Evolutionary conservation across 441 rosid genomes (phyloP), one percentile per base, ranked within the genome.

Genomic region (Adansonia madagascariensis): DNA sequence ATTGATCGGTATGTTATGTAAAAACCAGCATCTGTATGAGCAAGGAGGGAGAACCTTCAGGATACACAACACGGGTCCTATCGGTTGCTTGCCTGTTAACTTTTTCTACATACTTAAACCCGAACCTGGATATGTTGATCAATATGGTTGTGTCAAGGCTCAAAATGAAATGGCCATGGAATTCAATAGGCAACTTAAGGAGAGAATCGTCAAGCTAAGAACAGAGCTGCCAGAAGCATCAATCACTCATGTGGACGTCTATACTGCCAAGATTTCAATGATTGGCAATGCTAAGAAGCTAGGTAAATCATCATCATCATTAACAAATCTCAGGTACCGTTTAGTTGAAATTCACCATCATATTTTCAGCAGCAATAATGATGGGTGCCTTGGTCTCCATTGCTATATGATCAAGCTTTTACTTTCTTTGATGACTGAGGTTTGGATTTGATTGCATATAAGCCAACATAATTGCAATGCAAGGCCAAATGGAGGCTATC

Each of bases 21-120:
- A 46, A 68, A 39, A 24, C 49, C 73, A 76, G 79, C 79, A 83
- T 80, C 73, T 94, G 62, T 91, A 95, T 76, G 55, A 84, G 74
- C 86, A 85, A 85, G 96, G 98, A 75, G 99, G 97, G 71, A 88
- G 97, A 82, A 78, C 92, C 52, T 91, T 89, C 76, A 89, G 95
- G 91, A 79, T 91, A 75, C 95, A 91, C 64, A 91, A 91, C 84
- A 89, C 92, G 0, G 93, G 91, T 4, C 95, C 93, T 1, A 53
- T 88, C 4, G 95, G 95, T 64, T 91, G 95, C 83, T 81, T 91
- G 84, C 91, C 95, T 0, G 91, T 90, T 60, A 86, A 90, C 78
- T 77, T 84, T 53, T 90, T 93, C 82, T 92, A 92, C 80, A 0
- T 22, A 3, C 72, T 8, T 57, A 67, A 89, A 82, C 80, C 98